Evolutionary conservation across 495 filamentous ascomycete genomes (phyloP).

Genomic region (Recurvomyces mirabilis): DNA sequence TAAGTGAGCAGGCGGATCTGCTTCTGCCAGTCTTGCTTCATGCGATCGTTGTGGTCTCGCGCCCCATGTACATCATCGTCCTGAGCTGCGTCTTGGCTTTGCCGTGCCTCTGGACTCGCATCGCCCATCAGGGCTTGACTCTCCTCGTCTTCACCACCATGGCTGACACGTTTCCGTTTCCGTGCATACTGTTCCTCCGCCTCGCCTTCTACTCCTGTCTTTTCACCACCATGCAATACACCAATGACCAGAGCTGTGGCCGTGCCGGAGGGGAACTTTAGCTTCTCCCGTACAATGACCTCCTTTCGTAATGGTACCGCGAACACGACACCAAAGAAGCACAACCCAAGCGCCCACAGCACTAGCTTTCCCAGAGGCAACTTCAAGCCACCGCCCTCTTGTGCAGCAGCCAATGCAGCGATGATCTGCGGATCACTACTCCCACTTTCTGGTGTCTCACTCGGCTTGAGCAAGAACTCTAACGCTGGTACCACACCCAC

Average conservation of each 20-base stretch:
- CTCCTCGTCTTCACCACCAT: conserved; percentile 18
- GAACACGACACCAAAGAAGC: conserved; percentile 93
- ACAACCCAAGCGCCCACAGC: conserved; percentile 81
- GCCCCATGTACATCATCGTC: conserved; percentile 19
- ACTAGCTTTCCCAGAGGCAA: conserved; percentile 65
- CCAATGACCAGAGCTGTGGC: conserved; percentile 89
- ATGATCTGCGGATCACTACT: conserved; percentile 14
- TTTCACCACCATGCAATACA: conserved; percentile 63
- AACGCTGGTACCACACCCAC: conserved; percentile 89
- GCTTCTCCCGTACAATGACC: conserved; percentile 81
- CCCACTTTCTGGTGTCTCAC: conserved; percentile 50
- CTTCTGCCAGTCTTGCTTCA: conserved; percentile 47
- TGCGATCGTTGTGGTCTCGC: conserved; percentile 4
- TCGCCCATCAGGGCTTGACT: conserved; percentile 22
- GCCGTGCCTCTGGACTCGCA: background rate
- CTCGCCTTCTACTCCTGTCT: conserved; percentile 20
- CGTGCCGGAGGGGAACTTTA: conserved; percentile 90
- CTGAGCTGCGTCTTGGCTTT: conserved; percentile 7
- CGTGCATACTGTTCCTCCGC: conserved; percentile 4
- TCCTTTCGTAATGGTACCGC: conserved; percentile 78
- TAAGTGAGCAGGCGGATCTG: conserved; percentile 50
- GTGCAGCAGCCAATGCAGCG: conserved; percentile 3
- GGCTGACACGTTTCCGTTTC: background rate
- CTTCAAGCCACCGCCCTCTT: conserved; percentile 34
- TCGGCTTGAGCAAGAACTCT: conserved; percentile 65